Base-by-base conservation (phyloP, 192 early-diverging fungal genomes). In the Coemansia sp. region DNA sequence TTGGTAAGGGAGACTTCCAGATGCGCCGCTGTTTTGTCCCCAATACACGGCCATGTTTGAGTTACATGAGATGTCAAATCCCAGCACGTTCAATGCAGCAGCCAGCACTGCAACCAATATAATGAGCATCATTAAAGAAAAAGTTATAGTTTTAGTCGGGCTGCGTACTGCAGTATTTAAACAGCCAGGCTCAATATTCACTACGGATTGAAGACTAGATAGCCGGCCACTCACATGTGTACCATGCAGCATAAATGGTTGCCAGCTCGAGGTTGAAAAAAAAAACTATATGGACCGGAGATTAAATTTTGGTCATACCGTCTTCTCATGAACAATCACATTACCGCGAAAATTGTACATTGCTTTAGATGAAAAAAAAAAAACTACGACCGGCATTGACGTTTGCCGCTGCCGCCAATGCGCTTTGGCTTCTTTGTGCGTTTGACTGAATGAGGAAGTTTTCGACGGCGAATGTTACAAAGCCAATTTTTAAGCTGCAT, bases 1-100 rank as follows among this genome's bases (percentile, higher is more conserved):
- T 20, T 80, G 69, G 55, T 62, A 55, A 7, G 58, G 79, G n/a
- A 75, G 58, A 10, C 61, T 50, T 2, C 66, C 65, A 1, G 72
- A 64, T 6, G 72, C 72, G 46, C 46, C 84, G 15, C 80, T 83
- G 63, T 84, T 84, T 54, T 74, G 69, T 34, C 84, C 84, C 80
- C 79, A 85, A 56, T 85, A 85, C 5, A 71, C 71, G 17, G 78
- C 84, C 6, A 85, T 60, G 42, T 85, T 85, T 32, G 58, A 76
- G 53, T 82, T 79, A 18, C 75, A 64, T 1, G 55, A 53, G 0
- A 58, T 59, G 53, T 85, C 65, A 55, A 85, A 85, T 5, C 65
- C 62, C 45, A 54, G n/a, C 10, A 56, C 49, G 14, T 40, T 42
- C 9, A 51, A n/a, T 40, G 50, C 50, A n/a, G 50, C 15, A 20